Evolutionary conservation across 768 basidiomycete species (phyloP).

Genomic region (Zangia roseola): DNA sequence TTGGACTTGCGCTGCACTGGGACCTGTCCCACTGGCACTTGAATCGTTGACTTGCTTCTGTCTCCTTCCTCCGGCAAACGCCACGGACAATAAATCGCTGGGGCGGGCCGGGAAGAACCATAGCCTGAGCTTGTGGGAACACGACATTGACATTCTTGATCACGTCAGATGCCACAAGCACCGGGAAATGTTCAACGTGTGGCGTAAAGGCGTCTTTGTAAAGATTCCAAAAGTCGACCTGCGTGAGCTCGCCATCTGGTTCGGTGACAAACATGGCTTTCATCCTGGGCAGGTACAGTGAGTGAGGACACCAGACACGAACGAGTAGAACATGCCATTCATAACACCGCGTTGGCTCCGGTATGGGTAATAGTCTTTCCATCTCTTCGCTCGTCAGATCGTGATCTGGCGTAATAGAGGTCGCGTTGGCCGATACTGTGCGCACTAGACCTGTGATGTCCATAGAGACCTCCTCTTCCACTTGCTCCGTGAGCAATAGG

Average conservation of each 20-base stretch:
- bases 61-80: conserved; percentile 66
- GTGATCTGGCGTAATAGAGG: conserved; percentile 51
- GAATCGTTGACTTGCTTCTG: conserved; percentile 57
- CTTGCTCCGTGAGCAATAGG: conserved; percentile 68
- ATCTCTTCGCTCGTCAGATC: conserved; percentile 73
- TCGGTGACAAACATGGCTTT: conserved; percentile 79
- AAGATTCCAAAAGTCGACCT: conserved; percentile 93
- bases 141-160: conserved; percentile 90
- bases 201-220: conserved; percentile 83
- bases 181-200: conserved; percentile 50
- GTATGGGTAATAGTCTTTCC: conserved; percentile 50
- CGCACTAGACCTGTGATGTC: conserved; percentile 61
- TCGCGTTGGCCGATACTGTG: conserved; percentile 54
- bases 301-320: conserved; percentile 3
- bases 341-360: conserved; percentile 78
- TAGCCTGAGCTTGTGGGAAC: conserved; percentile 83
- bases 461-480: conserved; percentile 61
- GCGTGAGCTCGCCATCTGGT: conserved; percentile 78
- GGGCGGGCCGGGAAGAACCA: conserved; percentile 72
- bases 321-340: conserved; percentile 58
- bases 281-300: conserved; percentile 67
- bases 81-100: conserved; percentile 88
- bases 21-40: conserved; percentile 77
- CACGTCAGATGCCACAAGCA: conserved; percentile 86
- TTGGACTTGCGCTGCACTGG: conserved; percentile 46